These are phyloP conservation scores for Eucalyptus coolabah DNA, from an alignment of 345 rosid genomes.

Conservation along the genomic window DNA sequence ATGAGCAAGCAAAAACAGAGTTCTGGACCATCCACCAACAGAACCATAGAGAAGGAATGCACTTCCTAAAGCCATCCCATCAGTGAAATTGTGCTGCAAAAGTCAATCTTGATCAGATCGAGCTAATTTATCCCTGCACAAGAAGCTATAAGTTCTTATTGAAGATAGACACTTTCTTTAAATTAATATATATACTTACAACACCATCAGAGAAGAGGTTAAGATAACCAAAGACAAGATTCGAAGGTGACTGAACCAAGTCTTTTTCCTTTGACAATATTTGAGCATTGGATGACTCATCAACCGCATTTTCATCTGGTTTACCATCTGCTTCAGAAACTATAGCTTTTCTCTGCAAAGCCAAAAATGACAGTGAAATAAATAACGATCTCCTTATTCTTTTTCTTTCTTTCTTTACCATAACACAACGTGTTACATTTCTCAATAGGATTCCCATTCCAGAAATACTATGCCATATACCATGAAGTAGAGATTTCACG, in stretches of 20 bases:
- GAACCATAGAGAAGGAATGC: constrained; percentile 96
- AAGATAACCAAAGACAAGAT: constrained; percentile 91
- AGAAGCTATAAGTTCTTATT: neutral
- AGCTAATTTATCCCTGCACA: neutral
- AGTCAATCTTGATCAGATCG: neutral
- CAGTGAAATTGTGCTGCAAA: constrained; percentile 94
- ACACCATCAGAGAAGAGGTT: constrained; percentile 98
- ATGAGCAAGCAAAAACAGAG: constrained; percentile 89
- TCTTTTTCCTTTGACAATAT: constrained; percentile 22
- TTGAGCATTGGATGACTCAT: constrained; percentile 5
- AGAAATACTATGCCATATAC: neutral
- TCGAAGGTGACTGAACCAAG: constrained; percentile 32
- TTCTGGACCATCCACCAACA: constrained; percentile 99
- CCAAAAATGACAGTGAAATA: neutral
- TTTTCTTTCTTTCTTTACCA: neutral
- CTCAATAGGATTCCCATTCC: neutral
- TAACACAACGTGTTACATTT: neutral
- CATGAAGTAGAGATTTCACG: neutral
- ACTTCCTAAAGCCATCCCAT: constrained; percentile 97
- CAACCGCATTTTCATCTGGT: constrained; percentile 17
- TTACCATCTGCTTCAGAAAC: constrained; percentile 18
- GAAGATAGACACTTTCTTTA: neutral
- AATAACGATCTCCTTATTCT: neutral
- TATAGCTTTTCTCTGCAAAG: constrained; percentile 53
- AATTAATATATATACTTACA: constrained; percentile 39